Evolutionary conservation across 192 early-diverging fungal species (phyloP).

Genomic region (Linderina pennispora): DNA sequence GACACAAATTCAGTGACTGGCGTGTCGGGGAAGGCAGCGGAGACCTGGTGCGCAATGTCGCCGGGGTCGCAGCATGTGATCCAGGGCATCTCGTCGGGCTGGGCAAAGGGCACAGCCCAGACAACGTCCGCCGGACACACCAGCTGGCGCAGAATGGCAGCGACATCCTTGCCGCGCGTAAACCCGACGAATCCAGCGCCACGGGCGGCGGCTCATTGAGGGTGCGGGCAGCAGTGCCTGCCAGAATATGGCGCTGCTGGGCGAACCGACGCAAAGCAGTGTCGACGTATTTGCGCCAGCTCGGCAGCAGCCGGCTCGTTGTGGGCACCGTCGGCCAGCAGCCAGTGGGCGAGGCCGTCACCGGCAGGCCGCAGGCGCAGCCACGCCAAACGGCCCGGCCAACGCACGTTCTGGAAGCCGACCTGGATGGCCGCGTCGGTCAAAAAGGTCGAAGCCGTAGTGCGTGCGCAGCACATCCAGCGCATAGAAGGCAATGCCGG

Average conservation of each 20-base stretch:
- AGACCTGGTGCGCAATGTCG: slow-evolving; percentile 44
- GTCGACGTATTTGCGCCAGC: slow-evolving; percentile 62
- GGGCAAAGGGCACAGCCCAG: slow-evolving; percentile 63
- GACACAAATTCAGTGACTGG: slow-evolving; percentile 11
- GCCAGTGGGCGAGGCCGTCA: slow-evolving; percentile 24
- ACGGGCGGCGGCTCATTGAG: slow-evolving; percentile 26
- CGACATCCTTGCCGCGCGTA: slow-evolving; percentile 62
- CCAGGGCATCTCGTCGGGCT: slow-evolving; percentile 88
- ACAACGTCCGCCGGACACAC: slow-evolving; percentile 56
- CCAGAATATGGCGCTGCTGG: slow-evolving; percentile 23
- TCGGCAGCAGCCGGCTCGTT: slow-evolving; percentile 68
- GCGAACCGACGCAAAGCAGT: slow-evolving; percentile 26
- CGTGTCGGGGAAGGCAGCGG: too few species aligned
- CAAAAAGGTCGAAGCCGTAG: slow-evolving; percentile 37
- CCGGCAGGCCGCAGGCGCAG: slow-evolving; percentile 15
- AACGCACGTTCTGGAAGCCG: slow-evolving; percentile 63
- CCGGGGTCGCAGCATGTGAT: slow-evolving; percentile 50
- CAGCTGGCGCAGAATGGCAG: slow-evolving; percentile 54
- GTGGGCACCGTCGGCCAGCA: slow-evolving; percentile 92
- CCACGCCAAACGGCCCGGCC: slow-evolving; percentile 85
- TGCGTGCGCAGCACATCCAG: slow-evolving; percentile 48
- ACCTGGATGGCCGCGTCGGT: slow-evolving; percentile 48
- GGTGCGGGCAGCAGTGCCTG: slow-evolving; percentile 1
- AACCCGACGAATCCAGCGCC: slow-evolving; percentile 76
- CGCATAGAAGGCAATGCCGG: slow-evolving; percentile 62